Evolutionary conservation across 1,139 yeast genomes (phyloP).

Genomic region (Zygotorulaspora mrakii): DNA sequence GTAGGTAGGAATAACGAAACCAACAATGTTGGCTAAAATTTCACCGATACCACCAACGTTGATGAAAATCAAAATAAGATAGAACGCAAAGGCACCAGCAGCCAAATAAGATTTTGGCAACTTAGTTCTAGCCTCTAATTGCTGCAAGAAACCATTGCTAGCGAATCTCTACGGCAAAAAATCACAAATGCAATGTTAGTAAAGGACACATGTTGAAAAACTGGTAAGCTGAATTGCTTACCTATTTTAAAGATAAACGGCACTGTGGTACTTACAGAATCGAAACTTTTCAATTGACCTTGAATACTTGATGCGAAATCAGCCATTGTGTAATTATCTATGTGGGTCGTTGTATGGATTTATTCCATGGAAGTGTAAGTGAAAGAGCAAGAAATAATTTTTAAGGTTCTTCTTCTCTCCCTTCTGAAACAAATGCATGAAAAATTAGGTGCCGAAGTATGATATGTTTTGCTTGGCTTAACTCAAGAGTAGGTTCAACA

Average conservation of each 20-base stretch:
- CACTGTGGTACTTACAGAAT: slow-evolving; percentile 22
- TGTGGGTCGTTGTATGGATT: not conserved
- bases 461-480: not conserved
- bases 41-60: slow-evolving; percentile 94
- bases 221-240: too few relatives aligned
- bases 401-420: too few relatives aligned
- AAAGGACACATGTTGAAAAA: too few relatives aligned
- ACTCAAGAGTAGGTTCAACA: too few relatives aligned
- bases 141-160: slow-evolving; percentile 44
- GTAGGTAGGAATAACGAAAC: slow-evolving; percentile 87
- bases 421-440: too few relatives aligned
- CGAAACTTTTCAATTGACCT: slow-evolving; percentile 28
- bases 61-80: slow-evolving; percentile 73
- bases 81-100: slow-evolving; percentile 57
- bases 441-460: not conserved
- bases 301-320: slow-evolving; percentile 27
- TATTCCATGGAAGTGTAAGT: not conserved
- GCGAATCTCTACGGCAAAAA: slow-evolving; percentile 40
- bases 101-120: slow-evolving; percentile 88
- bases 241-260: too few relatives aligned
- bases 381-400: slow-evolving; percentile 4
- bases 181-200: slow-evolving; percentile 6
- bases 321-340: slow-evolving; percentile 19
- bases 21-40: slow-evolving; percentile 86
- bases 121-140: slow-evolving; percentile 59